Percentiles rank a stretch among this genome's conserved stretches.
These are phyloP conservation scores for Fraxinus velutina DNA, from an alignment of 305 asterid species.

Conservation along the genomic window DNA sequence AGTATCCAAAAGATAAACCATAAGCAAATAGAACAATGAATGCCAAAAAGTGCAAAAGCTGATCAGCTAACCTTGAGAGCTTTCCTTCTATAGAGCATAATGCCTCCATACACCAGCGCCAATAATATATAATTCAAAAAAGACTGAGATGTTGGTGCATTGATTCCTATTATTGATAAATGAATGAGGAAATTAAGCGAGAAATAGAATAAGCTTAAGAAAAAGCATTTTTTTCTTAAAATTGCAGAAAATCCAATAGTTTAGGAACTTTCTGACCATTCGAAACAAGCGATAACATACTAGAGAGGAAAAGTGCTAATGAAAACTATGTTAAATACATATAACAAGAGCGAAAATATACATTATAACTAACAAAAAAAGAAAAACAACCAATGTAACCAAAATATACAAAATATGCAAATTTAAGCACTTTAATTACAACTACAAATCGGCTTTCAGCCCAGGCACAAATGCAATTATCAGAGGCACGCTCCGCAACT, in stretches of 20 bases:
- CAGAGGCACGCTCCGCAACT: background rate
- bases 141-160: constrained; percentile 98
- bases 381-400: background rate
- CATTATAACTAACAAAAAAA: background rate
- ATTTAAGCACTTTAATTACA: background rate
- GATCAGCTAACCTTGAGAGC: constrained; percentile 67
- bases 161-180: constrained; percentile 57
- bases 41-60: background rate
- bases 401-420: background rate
- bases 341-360: background rate
- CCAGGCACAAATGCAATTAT: background rate
- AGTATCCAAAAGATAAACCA: background rate
- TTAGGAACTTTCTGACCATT: background rate
- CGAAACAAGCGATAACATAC: background rate
- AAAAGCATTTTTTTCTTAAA: background rate
- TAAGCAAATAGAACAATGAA: background rate
- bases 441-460: background rate
- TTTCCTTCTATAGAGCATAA: constrained; percentile 64
- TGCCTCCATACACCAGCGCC: constrained; percentile 74
- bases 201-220: background rate
- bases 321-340: background rate
- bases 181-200: background rate
- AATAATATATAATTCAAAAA: constrained; percentile 74
- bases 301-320: background rate
- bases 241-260: background rate